Conservation (phyloP, 164 flowering plant genomes). For the Piper betle region DNA sequence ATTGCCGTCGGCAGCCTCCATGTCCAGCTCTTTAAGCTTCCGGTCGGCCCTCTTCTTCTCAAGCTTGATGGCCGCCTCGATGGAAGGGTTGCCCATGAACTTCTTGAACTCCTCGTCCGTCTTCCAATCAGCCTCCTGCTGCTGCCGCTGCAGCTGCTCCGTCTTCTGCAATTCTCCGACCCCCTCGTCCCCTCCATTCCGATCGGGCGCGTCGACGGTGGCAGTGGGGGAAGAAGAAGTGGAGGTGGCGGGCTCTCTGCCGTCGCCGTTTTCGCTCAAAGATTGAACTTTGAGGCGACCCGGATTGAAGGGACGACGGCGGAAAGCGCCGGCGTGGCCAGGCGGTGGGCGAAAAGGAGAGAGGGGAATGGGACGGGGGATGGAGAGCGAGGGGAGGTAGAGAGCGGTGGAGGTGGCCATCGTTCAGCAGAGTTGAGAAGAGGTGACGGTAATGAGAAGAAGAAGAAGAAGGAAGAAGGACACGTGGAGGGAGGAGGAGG, state of each 20-base stretch:
- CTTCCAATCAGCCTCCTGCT: slow-evolving; percentile 85
- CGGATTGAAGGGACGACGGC: neutral
- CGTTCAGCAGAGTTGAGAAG: neutral
- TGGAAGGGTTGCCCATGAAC: slow-evolving; percentile 95
- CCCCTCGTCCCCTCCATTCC: neutral
- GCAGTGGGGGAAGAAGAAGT: slow-evolving; percentile 4
- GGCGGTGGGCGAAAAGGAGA: neutral
- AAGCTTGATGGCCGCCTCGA: slow-evolving; percentile 88
- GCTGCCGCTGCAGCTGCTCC: slow-evolving; percentile 37
- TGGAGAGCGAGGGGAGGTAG: neutral
- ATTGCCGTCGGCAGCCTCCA: slow-evolving; percentile 33
- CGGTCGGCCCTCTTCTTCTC: slow-evolving; percentile 91
- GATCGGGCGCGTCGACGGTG: neutral
- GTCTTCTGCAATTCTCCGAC: slow-evolving; percentile 11
- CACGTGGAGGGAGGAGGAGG: neutral
- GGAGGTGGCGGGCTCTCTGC: slow-evolving; percentile 1
- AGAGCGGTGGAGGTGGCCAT: slow-evolving; percentile 1
- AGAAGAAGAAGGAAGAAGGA: neutral
- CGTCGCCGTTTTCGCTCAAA: neutral
- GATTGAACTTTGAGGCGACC: slow-evolving; percentile 1
- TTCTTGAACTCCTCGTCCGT: slow-evolving; percentile 88
- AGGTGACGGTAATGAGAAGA: slow-evolving; percentile 2
- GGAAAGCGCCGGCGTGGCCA: neutral
- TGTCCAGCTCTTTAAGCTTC: slow-evolving; percentile 78
- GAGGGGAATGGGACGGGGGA: neutral